phyloP scores from a whole-genome alignment of 1,284 basidiomycete species.

The Ganoderma multipileum region DNA sequence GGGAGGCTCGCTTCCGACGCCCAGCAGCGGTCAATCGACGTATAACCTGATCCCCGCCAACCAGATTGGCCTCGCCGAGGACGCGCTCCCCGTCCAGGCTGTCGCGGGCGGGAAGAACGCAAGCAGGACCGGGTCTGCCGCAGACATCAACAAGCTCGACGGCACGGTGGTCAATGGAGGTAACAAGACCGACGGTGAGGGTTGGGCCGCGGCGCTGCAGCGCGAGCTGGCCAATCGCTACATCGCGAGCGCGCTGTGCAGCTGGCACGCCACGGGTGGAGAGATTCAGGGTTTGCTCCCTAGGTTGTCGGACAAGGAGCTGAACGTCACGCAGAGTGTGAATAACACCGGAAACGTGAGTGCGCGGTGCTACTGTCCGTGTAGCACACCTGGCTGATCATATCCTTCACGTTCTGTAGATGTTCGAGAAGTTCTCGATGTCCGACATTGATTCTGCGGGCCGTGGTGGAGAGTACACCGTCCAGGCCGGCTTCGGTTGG shows the following conservation, averaged over 20 bases:
- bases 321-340: constrained; percentile 77
- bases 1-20: constrained; percentile 53
- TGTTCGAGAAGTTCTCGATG: constrained; percentile 90
- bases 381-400: neutral
- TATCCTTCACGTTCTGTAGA: constrained; percentile 51
- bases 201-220: constrained; percentile 70
- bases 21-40: constrained; percentile 56
- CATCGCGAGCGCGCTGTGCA: constrained; percentile 83
- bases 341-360: constrained; percentile 76
- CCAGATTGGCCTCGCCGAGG: constrained; percentile 77
- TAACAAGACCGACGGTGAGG: constrained; percentile 65
- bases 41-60: constrained; percentile 75
- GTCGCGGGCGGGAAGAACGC: constrained; percentile 57
- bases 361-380: constrained; percentile 26
- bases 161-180: constrained; percentile 81
- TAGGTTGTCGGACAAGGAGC: constrained; percentile 70
- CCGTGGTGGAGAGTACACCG: constrained; percentile 86
- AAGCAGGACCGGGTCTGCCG: constrained; percentile 54
- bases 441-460: constrained; percentile 86
- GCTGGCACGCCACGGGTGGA: constrained; percentile 89
- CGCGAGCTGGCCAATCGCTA: constrained; percentile 86
- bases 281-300: constrained; percentile 73
- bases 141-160: constrained; percentile 65
- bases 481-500: constrained; percentile 82
- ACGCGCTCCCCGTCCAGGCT: constrained; percentile 73